These are phyloP conservation scores for Darksidea phi DNA, from an alignment of 495 filamentous ascomycete species.

Conservation along the genomic window DNA sequence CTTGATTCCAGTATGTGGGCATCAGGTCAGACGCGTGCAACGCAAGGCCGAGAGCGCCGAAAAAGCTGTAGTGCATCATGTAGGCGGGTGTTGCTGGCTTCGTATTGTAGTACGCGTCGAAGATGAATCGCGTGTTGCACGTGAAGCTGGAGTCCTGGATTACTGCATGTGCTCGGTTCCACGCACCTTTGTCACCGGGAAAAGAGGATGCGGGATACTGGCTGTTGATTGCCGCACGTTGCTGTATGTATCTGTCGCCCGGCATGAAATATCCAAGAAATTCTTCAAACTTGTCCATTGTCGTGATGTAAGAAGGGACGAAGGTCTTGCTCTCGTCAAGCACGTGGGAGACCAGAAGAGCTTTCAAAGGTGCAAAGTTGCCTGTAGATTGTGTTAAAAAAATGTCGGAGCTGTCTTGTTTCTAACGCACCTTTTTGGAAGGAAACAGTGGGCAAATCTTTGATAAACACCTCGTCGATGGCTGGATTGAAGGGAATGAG, in stretches of 20 bases:
- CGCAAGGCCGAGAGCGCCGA: not conserved
- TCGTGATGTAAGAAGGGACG: conserved; percentile 1
- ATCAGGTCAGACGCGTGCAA: not conserved
- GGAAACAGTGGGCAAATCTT: conserved; percentile 2
- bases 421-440: not conserved
- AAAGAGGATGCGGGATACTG: not conserved
- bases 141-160: conserved; percentile 9
- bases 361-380: not conserved
- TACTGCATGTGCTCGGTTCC: not conserved
- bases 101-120: conserved; percentile 1
- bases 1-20: conserved; percentile 2
- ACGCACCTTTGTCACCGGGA: not conserved
- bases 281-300: not conserved
- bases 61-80: conserved; percentile 9
- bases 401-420: not conserved
- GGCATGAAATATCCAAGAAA: conserved; percentile 5
- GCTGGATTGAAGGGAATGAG: not conserved
- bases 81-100: conserved; percentile 1
- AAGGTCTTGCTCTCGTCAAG: conserved; percentile 1
- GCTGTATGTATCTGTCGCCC: not conserved
- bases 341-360: conserved; percentile 4
- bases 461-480: not conserved
- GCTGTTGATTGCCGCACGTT: not conserved
- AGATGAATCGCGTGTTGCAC: conserved; percentile 2
- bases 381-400: not conserved